Percentiles rank a stretch among this genome's conserved stretches.
Evolutionary conservation across 1,284 basidiomycete genomes (phyloP).

Genomic region (Chiua sp.): DNA sequence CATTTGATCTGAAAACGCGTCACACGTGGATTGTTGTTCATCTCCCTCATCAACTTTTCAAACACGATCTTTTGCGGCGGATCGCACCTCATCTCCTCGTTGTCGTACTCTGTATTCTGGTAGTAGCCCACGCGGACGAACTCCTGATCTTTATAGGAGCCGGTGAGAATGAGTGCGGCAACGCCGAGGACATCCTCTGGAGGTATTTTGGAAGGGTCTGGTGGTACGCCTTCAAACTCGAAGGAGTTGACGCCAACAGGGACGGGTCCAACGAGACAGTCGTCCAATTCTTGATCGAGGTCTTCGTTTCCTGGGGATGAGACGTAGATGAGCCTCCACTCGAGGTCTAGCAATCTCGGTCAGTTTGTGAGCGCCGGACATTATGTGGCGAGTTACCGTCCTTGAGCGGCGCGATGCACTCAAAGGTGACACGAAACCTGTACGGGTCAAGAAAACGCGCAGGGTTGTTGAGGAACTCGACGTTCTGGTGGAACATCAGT

Average conservation of each 20-base stretch:
- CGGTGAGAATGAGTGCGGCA: slow-evolving; percentile 91
- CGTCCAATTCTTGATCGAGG: slow-evolving; percentile 95
- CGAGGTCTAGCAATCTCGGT: slow-evolving; percentile 70
- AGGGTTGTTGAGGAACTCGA: slow-evolving; percentile 93
- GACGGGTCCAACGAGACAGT: slow-evolving; percentile 95
- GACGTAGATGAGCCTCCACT: slow-evolving; percentile 98
- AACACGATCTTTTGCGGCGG: slow-evolving; percentile 76
- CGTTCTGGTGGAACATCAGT: slow-evolving; percentile 55
- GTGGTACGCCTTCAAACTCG: slow-evolving; percentile 87
- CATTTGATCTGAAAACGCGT: slow-evolving; percentile 91
- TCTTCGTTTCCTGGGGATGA: slow-evolving; percentile 92
- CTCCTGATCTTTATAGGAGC: slow-evolving; percentile 91
- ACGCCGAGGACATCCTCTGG: slow-evolving; percentile 87
- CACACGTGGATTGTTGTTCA: slow-evolving; percentile 93
- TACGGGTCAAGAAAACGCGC: slow-evolving; percentile 92
- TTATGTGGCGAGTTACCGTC: slow-evolving; percentile 69
- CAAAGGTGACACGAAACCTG: slow-evolving; percentile 96
- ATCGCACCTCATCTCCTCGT: slow-evolving; percentile 84
- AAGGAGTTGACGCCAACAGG: slow-evolving; percentile 96
- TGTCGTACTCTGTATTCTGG: slow-evolving; percentile 98
- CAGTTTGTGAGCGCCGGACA: neutral
- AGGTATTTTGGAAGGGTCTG: slow-evolving; percentile 78
- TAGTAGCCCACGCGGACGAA: slow-evolving; percentile 99
- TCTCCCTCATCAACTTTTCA: slow-evolving; percentile 84
- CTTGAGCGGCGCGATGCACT: slow-evolving; percentile 92